Conservation (phyloP, 768 basidiomycete species). For the Boletus pseudo-olivaceus region DNA sequence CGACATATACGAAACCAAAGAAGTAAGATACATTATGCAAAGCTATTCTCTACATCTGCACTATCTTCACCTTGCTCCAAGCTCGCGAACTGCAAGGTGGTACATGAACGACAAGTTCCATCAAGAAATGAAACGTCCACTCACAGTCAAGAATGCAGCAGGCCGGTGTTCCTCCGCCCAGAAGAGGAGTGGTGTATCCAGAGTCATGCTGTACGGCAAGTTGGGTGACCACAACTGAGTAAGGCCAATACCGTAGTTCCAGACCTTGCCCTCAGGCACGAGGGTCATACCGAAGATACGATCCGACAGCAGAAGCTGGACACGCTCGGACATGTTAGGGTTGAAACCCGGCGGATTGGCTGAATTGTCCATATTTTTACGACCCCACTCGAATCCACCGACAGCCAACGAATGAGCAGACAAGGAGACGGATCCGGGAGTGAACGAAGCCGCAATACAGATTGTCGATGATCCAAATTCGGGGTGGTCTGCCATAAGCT, state of each 20-base stretch:
- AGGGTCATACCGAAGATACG: constrained; percentile 94
- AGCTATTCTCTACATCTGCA: constrained; percentile 93
- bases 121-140: constrained; percentile 26
- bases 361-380: constrained; percentile 87
- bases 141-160: constrained; percentile 86
- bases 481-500: constrained; percentile 94
- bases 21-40: constrained; percentile 54
- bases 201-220: constrained; percentile 74
- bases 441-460: constrained; percentile 93
- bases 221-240: constrained; percentile 88
- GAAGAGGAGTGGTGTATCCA: constrained; percentile 93
- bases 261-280: constrained; percentile 89
- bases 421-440: constrained; percentile 94
- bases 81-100: constrained; percentile 66
- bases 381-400: constrained; percentile 96
- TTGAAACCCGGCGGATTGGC: constrained; percentile 90
- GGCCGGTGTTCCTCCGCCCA: constrained; percentile 97
- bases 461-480: constrained; percentile 94
- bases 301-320: constrained; percentile 90
- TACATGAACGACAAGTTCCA: neutral
- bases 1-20: neutral
- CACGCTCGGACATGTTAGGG: constrained; percentile 97
- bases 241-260: constrained; percentile 95
- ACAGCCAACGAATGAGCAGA: constrained; percentile 89
- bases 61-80: constrained; percentile 89